These are phyloP conservation scores for Annulohypoxylon moriforme DNA, from an alignment of 495 filamentous ascomycete genomes.

Conservation along the genomic window DNA sequence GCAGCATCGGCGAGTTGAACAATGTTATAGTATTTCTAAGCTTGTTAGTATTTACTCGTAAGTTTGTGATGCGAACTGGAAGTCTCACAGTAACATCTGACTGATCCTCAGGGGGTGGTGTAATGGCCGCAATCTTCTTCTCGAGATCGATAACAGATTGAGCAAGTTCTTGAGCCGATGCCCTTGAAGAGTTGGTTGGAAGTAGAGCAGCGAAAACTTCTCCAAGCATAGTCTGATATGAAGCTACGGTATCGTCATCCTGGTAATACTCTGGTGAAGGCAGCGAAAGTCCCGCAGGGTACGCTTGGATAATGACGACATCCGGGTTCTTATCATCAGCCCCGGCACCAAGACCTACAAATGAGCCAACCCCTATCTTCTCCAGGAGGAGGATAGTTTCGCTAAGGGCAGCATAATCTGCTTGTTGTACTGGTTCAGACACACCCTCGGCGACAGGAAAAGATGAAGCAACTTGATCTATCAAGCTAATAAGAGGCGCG, in stretches of 20 bases:
- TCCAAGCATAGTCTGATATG: conserved; percentile 64
- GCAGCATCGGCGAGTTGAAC: conserved; percentile 60
- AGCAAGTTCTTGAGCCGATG: conserved; percentile 43
- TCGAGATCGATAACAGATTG: conserved; percentile 67
- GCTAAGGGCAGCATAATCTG: conserved; percentile 59
- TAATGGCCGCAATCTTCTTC: conserved; percentile 67
- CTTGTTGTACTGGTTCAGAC: conserved; percentile 38
- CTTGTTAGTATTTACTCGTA: conserved; percentile 16
- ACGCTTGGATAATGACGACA: conserved; percentile 66
- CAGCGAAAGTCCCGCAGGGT: conserved; percentile 66
- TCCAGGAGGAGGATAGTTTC: conserved; percentile 66
- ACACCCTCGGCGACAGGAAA: conserved; percentile 56
- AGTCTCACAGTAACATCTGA: conserved; percentile 49
- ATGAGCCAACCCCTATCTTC: conserved; percentile 61
- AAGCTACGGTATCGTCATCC: conserved; percentile 62
- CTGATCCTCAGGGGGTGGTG: conserved; percentile 66
- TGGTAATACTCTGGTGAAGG: conserved; percentile 75
- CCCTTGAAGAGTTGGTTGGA: conserved; percentile 39
- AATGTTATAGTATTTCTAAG: conserved; percentile 50
- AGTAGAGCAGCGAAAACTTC: conserved; percentile 47
- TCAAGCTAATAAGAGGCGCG: conserved; percentile 64
- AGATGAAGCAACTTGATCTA: conserved; percentile 54
- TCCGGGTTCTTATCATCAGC: conserved; percentile 74
- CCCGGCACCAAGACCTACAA: conserved; percentile 60
- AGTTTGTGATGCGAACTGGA: not conserved